Percentiles rank a stretch among this genome's conserved stretches.
phyloP scores from a whole-genome alignment of 257 asterid species.

The Orobanche coerulescens region DNA sequence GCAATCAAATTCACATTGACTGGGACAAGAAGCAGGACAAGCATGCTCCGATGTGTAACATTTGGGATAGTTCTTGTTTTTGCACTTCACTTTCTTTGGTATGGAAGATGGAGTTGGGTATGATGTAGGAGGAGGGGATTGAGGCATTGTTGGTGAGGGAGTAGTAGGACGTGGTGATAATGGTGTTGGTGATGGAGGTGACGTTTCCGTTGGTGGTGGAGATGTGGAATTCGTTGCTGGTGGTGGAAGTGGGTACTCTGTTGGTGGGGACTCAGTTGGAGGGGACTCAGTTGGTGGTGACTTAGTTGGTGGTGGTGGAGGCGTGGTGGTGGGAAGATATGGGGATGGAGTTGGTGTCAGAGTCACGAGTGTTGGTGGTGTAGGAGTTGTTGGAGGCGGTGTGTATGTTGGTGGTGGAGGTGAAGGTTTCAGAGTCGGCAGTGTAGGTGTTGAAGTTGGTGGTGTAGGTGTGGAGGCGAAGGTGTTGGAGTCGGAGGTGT shows the following conservation, averaged over 20 bases:
- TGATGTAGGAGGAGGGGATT: too few relatives aligned
- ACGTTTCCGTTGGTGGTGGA: too few relatives aligned
- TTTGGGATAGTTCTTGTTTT: constrained; percentile 25
- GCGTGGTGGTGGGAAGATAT: neutral
- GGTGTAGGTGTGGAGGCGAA: constrained; percentile 3
- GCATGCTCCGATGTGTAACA: constrained; percentile 33
- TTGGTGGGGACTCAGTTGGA: too few relatives aligned
- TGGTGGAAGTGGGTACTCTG: too few relatives aligned
- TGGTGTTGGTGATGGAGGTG: too few relatives aligned
- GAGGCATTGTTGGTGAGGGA: too few relatives aligned
- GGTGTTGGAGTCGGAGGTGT: constrained; percentile 8
- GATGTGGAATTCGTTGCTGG: too few relatives aligned
- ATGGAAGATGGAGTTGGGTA: too few relatives aligned
- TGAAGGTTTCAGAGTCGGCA: too few relatives aligned
- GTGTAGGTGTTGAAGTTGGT: constrained; percentile 11
- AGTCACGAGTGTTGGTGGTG: neutral
- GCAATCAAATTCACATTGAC: constrained; percentile 44
- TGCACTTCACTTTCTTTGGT: constrained; percentile 34
- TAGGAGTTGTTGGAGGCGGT: neutral
- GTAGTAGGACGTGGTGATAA: too few relatives aligned
- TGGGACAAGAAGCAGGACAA: constrained; percentile 41
- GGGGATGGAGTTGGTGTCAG: neutral
- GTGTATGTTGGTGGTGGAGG: constrained; percentile 11
- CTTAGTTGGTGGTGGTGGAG: constrained; percentile 13
- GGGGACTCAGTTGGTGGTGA: constrained; percentile 11